phyloP scores from a whole-genome alignment of 2,329 filamentous ascomycete genomes.

The Chrysoporthe puriensis region DNA sequence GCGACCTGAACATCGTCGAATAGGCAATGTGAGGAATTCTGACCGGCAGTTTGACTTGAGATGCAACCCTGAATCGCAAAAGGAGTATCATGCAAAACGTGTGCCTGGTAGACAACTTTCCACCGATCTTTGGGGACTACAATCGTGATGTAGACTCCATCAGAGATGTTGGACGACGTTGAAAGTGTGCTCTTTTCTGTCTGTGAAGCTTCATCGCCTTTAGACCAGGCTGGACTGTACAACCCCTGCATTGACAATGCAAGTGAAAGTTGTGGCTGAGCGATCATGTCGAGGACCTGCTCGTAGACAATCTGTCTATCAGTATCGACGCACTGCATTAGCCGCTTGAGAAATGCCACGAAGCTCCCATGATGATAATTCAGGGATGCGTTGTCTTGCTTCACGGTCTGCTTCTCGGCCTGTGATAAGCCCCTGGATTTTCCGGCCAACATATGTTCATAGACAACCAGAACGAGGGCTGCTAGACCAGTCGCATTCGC shows the following conservation, averaged over 20 bases:
- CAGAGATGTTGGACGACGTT: slow-evolving; percentile 43
- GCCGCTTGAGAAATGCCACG: slow-evolving; percentile 42
- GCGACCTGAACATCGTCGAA: slow-evolving; percentile 46
- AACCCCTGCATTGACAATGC: slow-evolving; percentile 44
- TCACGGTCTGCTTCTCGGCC: slow-evolving; percentile 19
- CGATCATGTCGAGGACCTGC: slow-evolving; percentile 37
- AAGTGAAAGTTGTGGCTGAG: slow-evolving; percentile 40
- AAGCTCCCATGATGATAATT: slow-evolving; percentile 46
- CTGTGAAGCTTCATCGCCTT: slow-evolving; percentile 32
- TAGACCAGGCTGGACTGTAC: slow-evolving; percentile 37
- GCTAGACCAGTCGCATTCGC: slow-evolving; percentile 45
- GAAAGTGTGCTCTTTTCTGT: slow-evolving; percentile 37
- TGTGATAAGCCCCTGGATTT: slow-evolving; percentile 32
- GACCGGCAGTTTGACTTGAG: slow-evolving; percentile 18
- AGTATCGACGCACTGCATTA: slow-evolving; percentile 40
- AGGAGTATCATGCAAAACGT: slow-evolving; percentile 27
- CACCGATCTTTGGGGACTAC: slow-evolving; percentile 39
- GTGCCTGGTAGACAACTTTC: slow-evolving; percentile 34
- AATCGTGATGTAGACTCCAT: slow-evolving; percentile 42
- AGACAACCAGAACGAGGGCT: slow-evolving; percentile 45
- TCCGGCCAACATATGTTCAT: slow-evolving; percentile 49
- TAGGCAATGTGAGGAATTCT: slow-evolving; percentile 39
- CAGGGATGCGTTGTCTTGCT: slow-evolving; percentile 31
- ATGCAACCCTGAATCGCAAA: slow-evolving; percentile 24
- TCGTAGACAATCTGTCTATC: slow-evolving; percentile 40